These are phyloP conservation scores for Phytopythium helicoides DNA, from an alignment of 352 stramenopile species.

Conservation along the genomic window DNA sequence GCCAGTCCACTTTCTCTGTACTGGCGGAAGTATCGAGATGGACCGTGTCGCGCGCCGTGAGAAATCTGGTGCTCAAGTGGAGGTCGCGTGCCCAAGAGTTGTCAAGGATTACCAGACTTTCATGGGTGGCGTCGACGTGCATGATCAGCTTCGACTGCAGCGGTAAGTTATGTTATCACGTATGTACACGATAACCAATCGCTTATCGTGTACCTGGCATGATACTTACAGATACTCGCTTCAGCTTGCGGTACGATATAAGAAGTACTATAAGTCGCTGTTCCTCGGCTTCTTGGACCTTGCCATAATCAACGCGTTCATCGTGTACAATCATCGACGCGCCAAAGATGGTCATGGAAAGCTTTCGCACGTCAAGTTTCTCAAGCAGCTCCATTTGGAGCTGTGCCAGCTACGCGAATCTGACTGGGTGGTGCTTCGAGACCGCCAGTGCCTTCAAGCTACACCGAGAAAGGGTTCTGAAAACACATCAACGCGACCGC, in stretches of 20 bases:
- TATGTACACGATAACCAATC: too few species aligned
- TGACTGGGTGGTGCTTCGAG: neutral
- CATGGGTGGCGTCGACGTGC: conserved; percentile 12
- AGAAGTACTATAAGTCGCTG: conserved; percentile 19
- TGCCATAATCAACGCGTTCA: conserved; percentile 17
- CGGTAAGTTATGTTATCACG: too few species aligned
- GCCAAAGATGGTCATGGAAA: conserved; percentile 1
- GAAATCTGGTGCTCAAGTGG: neutral
- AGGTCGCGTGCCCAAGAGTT: conserved; percentile 7
- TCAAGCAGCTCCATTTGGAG: conserved; percentile 11
- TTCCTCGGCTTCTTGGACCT: conserved; percentile 16
- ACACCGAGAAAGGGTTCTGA: neutral
- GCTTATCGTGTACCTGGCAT: too few species aligned
- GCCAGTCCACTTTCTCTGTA: conserved; percentile 12
- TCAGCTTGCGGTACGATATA: conserved; percentile 5
- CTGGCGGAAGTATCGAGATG: conserved; percentile 5
- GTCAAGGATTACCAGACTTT: conserved; percentile 13
- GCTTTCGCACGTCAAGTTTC: conserved; percentile 9
- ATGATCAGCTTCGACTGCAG: conserved; percentile 15
- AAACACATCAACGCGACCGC: too few species aligned
- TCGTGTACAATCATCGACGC: conserved; percentile 13
- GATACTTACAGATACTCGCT: conserved; percentile 15
- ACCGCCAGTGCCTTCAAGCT: neutral
- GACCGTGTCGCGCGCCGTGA: conserved; percentile 1
- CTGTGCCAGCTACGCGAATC: conserved; percentile 1